Conservation (phyloP, 1,139 yeast genomes). For the Magnusiomyces suaveolens region DNA sequence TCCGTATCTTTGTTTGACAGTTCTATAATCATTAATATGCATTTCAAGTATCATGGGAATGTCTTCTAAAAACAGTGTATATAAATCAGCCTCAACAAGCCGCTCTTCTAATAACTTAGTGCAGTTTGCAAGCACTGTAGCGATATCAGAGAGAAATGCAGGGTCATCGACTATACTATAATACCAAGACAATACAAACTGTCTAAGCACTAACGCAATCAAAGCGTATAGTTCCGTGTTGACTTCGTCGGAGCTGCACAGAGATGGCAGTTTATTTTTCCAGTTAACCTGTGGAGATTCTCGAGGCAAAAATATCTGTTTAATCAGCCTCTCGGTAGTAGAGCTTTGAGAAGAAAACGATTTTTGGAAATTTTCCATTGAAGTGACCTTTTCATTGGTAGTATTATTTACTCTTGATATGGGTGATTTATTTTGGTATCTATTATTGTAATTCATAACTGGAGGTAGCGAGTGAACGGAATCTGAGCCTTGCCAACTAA, state of each 20-base stretch:
- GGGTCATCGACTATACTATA: slow-evolving; percentile 34
- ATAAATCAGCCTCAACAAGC: slow-evolving; percentile 28
- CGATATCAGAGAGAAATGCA: slow-evolving; percentile 34
- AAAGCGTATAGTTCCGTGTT: slow-evolving; percentile 40
- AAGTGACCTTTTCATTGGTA: background rate
- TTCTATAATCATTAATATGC: slow-evolving; percentile 29
- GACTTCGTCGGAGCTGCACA: slow-evolving; percentile 25
- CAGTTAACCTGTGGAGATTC: slow-evolving; percentile 10
- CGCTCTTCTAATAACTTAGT: slow-evolving; percentile 34
- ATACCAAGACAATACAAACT: slow-evolving; percentile 42
- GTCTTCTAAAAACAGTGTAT: slow-evolving; percentile 35
- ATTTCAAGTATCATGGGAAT: slow-evolving; percentile 35
- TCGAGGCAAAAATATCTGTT: slow-evolving; percentile 11
- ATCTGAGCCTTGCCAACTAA: background rate
- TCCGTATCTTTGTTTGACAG: slow-evolving; percentile 22
- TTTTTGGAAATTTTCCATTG: background rate
- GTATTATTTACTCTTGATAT: background rate
- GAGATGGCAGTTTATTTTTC: slow-evolving; percentile 11
- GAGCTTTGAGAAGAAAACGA: background rate
- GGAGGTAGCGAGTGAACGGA: background rate
- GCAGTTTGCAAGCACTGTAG: slow-evolving; percentile 34
- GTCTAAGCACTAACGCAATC: slow-evolving; percentile 37
- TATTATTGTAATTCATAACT: background rate
- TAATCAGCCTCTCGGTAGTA: slow-evolving; percentile 10
- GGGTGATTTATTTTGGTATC: background rate